Base-by-base conservation (phyloP, 148 eudicot genomes). In the Chenopodium album region DNA sequence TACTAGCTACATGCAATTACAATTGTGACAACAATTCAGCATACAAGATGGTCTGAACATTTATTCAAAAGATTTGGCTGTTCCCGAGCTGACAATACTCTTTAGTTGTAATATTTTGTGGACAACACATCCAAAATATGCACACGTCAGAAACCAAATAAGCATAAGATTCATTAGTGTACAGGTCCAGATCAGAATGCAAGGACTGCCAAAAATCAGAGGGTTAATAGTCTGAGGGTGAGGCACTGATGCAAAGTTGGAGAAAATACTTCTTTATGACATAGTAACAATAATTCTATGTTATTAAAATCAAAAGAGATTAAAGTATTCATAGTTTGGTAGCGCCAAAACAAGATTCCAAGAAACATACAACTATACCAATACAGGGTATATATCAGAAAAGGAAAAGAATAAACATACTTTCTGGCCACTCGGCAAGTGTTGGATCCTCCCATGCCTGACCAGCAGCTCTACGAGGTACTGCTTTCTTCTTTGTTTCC, bases 341-440 rank as follows among this genome's bases (percentile, higher is more conserved):
- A 17, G 48, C n/a, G 48, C 41, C 72, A n/a, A 34, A 73, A 26
- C 34, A 62, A 29, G 62, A 48, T 19, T 9, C 19, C 34, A 62
- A 29, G 62, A 48, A 23, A 13, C 19, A 44, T 41, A 69, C 26
- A 59, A 4, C 32, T 44, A 12, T 29, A 69, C 26, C 47, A 9
- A 47, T 52, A 8, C 73, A 73, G 65, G 50, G 7, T 32, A 63
- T 60, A 26, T 41, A 16, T 56, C 52, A 56, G 7, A 20, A 56
- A 37, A 52, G 10, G 48, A 13, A 41, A 81, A 32, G 32, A 72
- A 73, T 12, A 50, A 69, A 54, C 89, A 44, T 92, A 95, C 99
- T 95, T 85, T 95, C 99, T 17, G 99, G 99, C 99, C 99, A 95
- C 47, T 95, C 98, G 16, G 98, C 94, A 73, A 95, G 97, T 31